phyloP scores from a whole-genome alignment of 805 yeast species.

The Ogataea paraovalis region DNA sequence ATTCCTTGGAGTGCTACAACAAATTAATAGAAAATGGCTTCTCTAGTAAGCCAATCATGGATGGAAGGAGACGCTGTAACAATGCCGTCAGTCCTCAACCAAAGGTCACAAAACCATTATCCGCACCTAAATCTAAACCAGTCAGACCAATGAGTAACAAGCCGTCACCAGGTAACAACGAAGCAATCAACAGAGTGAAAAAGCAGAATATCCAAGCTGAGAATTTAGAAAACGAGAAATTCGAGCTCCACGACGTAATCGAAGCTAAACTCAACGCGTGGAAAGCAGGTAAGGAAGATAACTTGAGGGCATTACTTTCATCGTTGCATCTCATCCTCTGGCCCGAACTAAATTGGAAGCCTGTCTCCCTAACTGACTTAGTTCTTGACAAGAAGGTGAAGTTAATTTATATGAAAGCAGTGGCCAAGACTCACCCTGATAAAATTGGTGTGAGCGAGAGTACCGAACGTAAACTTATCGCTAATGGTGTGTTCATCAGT shows the following conservation, averaged over 20 bases:
- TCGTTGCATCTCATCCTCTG: constrained; percentile 65
- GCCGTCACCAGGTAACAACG: constrained; percentile 23
- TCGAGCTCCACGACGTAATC: constrained; percentile 59
- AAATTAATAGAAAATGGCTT: constrained; percentile 64
- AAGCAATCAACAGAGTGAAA: constrained; percentile 49
- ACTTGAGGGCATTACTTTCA: constrained; percentile 72
- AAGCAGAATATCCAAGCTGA: constrained; percentile 43
- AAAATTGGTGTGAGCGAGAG: constrained; percentile 59
- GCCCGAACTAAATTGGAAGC: constrained; percentile 64
- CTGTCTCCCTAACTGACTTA: constrained; percentile 65
- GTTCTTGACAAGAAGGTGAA: constrained; percentile 90
- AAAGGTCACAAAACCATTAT: constrained; percentile 14
- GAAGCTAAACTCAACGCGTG: constrained; percentile 52
- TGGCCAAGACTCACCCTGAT: constrained; percentile 78
- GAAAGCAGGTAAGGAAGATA: constrained; percentile 74
- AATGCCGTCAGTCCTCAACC: constrained; percentile 56
- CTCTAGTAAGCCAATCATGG: constrained; percentile 60
- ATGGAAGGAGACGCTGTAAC: constrained; percentile 77
- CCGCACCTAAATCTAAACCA: constrained; percentile 9
- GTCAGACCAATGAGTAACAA: constrained; percentile 7
- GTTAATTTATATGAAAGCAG: constrained; percentile 76
- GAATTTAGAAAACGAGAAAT: constrained; percentile 52
- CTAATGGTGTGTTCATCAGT: constrained; percentile 80
- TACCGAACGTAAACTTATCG: constrained; percentile 73
- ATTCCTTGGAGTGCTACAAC: constrained; percentile 60